A percentile compares a stretch with the other conserved stretches of the same genome.
phyloP scores from a whole-genome alignment of 257 asterid species.

The Knoxia roxburghii region DNA sequence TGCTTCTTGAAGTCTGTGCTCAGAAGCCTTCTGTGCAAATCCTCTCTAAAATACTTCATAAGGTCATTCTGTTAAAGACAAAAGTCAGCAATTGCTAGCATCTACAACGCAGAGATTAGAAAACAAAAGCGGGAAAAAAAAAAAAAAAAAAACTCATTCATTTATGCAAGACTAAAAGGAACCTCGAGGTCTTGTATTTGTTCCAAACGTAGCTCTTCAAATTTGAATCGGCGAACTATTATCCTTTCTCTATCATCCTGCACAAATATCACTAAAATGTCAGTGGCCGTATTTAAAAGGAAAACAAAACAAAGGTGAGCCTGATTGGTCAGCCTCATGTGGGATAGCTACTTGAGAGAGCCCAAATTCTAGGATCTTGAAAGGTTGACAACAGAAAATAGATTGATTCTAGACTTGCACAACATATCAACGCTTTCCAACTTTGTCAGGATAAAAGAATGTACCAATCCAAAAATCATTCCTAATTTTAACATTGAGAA shows the following conservation, averaged over 20 bases:
- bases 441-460: too few relatives aligned
- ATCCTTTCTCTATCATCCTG: slow-evolving; percentile 97
- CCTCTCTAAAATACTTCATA: slow-evolving; percentile 88
- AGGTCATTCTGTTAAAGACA: slow-evolving; percentile 61
- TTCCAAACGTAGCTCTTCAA: slow-evolving; percentile 88
- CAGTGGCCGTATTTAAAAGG: not conserved
- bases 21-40: slow-evolving; percentile 78
- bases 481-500: not conserved
- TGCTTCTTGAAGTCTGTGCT: slow-evolving; percentile 93
- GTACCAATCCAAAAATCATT: not conserved
- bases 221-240: slow-evolving; percentile 80
- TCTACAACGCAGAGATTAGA: slow-evolving; percentile 1
- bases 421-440: too few relatives aligned
- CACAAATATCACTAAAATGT: slow-evolving; percentile 2
- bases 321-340: not conserved
- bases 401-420: not conserved
- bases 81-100: slow-evolving; percentile 2
- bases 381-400: not conserved
- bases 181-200: slow-evolving; percentile 99
- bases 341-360: not conserved
- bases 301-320: not conserved
- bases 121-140: too few relatives aligned
- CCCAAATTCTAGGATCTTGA: not conserved
- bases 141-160: not conserved
- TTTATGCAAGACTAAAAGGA: slow-evolving; percentile 16